Evolutionary conservation across 495 filamentous ascomycete genomes (phyloP).

Genomic region (Lepraria neglecta): DNA sequence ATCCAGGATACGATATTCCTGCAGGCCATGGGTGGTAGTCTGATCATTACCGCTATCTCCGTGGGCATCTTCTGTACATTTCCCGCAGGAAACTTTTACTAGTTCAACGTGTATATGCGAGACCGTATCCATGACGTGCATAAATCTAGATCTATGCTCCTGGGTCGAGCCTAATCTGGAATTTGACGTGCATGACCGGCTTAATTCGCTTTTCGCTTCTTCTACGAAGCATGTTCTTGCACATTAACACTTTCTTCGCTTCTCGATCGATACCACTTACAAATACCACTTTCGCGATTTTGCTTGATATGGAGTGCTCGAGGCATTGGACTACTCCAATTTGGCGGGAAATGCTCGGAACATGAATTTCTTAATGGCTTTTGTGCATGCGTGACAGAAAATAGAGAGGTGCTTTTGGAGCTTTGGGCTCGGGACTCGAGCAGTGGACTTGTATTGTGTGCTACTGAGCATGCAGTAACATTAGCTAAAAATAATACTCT

Average conservation of each 20-base stretch:
- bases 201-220: neutral
- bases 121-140: neutral
- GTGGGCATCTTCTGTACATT: constrained; percentile 45
- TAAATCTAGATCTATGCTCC: neutral
- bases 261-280: neutral
- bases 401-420: neutral
- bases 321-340: neutral
- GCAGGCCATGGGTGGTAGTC: constrained; percentile 45
- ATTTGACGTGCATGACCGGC: constrained; percentile 10
- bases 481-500: neutral
- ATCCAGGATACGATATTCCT: constrained; percentile 72
- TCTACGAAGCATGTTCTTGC: constrained; percentile 2
- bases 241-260: constrained; percentile 3
- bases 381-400: neutral
- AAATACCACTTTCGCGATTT: constrained; percentile 8
- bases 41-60: constrained; percentile 35
- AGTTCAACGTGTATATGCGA: neutral
- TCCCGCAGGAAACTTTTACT: constrained; percentile 40
- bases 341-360: neutral
- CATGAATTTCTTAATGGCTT: constrained; percentile 2
- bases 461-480: neutral
- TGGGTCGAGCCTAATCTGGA: neutral
- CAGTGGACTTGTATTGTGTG: neutral
- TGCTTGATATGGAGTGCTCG: constrained; percentile 4
- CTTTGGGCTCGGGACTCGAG: neutral